phyloP scores from a whole-genome alignment of 441 rosid genomes.

The Populus trichocarpa region DNA sequence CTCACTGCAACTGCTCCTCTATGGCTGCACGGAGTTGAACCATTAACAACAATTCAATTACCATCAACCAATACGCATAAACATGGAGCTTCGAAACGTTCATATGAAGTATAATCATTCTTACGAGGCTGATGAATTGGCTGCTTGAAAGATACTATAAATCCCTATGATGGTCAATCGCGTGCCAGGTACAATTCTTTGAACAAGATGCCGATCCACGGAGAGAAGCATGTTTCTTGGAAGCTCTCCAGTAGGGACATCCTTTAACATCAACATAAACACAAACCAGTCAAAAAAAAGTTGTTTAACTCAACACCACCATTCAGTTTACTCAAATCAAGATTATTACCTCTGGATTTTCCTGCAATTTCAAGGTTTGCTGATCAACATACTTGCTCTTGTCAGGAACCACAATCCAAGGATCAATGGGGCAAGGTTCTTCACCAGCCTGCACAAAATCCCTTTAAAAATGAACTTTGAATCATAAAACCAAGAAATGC shows the following conservation, averaged over 20 bases:
- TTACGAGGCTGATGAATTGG: conserved; percentile 70
- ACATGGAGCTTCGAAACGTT: conserved; percentile 1
- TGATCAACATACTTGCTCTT: conserved; percentile 93
- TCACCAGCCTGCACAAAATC: conserved; percentile 62
- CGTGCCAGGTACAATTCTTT: conserved; percentile 87
- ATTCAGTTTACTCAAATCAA: not conserved
- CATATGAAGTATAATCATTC: conserved; percentile 17
- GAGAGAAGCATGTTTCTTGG: conserved; percentile 95
- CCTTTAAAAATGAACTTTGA: not conserved
- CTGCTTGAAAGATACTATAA: conserved; percentile 86
- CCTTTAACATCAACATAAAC: conserved; percentile 37
- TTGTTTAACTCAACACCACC: not conserved
- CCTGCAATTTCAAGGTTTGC: conserved; percentile 90
- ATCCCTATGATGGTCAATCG: conserved; percentile 91
- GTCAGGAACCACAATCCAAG: conserved; percentile 95
- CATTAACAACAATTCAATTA: conserved; percentile 6
- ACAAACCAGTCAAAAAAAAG: not conserved
- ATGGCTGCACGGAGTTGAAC: conserved; percentile 42
- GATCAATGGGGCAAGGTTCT: conserved; percentile 92
- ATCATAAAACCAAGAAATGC: not conserved
- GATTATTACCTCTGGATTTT: conserved; percentile 79
- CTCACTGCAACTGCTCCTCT: conserved; percentile 94
- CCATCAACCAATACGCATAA: not conserved
- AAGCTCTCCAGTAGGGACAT: conserved; percentile 98
- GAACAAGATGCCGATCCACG: conserved; percentile 87